Percentiles rank a stretch among this genome's conserved stretches.
Evolutionary conservation across 208 protist genomes (phyloP).

Genomic region (Endotrypanum monterogeii): DNA sequence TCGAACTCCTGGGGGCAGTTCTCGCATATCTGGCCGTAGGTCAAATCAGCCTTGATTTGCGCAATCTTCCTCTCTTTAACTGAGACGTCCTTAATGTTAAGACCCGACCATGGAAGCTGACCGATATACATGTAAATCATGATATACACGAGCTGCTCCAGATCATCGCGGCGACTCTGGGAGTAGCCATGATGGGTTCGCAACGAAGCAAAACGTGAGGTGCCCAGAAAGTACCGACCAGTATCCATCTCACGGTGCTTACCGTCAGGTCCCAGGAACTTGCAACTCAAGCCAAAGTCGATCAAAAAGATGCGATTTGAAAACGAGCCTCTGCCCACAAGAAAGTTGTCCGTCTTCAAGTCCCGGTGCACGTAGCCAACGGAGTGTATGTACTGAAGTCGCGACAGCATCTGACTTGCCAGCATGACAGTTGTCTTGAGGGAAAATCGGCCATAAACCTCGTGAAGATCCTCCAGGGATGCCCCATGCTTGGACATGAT

Average conservation of each 20-base stretch:
- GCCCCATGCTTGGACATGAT: slow-evolving; percentile 99
- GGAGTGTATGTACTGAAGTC: slow-evolving; percentile 98
- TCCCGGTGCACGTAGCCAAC: slow-evolving; percentile 98
- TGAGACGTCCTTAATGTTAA: slow-evolving; percentile 83
- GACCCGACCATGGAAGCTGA: slow-evolving; percentile 94
- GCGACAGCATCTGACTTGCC: slow-evolving; percentile 96
- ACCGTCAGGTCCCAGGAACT: slow-evolving; percentile 62
- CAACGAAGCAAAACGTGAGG: slow-evolving; percentile 96
- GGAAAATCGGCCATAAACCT: slow-evolving; percentile 89
- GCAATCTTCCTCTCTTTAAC: slow-evolving; percentile 70
- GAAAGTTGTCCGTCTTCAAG: slow-evolving; percentile 99
- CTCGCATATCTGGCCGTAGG: slow-evolving; percentile 57
- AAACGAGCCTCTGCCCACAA: slow-evolving; percentile 95
- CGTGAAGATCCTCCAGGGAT: slow-evolving; percentile 95
- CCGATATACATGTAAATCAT: slow-evolving; percentile 97
- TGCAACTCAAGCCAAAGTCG: slow-evolving; percentile 95
- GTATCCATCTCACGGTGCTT: slow-evolving; percentile 68
- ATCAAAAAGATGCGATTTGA: slow-evolving; percentile 89
- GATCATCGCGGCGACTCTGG: slow-evolving; percentile 88
- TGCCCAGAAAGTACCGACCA: slow-evolving; percentile 96
- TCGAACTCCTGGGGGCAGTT: slow-evolving; percentile 74
- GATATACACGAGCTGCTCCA: slow-evolving; percentile 93
- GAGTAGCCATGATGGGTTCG: slow-evolving; percentile 96
- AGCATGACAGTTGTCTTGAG: slow-evolving; percentile 99
- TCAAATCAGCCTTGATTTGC: slow-evolving; percentile 59